Conservation (phyloP, 257 asterid genomes). For the Primulina huaijiensis region DNA sequence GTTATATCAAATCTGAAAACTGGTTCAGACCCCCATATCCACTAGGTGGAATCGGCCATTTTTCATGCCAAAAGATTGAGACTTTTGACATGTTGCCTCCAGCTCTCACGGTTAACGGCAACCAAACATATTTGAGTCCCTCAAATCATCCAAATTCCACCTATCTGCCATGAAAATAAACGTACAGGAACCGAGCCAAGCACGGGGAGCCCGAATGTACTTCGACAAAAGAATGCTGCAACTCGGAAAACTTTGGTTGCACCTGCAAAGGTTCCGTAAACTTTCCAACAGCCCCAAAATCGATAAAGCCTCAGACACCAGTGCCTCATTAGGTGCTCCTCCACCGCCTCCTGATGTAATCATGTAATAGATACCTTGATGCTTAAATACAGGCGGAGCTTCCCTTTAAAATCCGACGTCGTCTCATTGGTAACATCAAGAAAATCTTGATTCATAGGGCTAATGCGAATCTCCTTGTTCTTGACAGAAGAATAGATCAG, state of each 20-base stretch:
- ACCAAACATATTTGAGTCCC: conserved; percentile 42
- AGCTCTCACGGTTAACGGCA: conserved; percentile 36
- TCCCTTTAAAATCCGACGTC: conserved; percentile 42
- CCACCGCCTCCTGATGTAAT: conserved; percentile 52
- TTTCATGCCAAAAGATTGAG: conserved; percentile 45
- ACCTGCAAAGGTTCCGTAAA: conserved; percentile 43
- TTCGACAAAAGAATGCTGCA: conserved; percentile 42
- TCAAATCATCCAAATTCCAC: conserved; percentile 38
- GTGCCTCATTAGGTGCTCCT: conserved; percentile 51
- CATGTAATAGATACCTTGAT: conserved; percentile 33
- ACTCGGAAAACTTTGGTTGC: conserved; percentile 34
- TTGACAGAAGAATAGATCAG: conserved; percentile 38
- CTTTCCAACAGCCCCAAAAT: conserved; percentile 50
- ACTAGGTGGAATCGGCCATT: conserved; percentile 34
- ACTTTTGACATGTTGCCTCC: conserved; percentile 29
- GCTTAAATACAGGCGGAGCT: conserved; percentile 45
- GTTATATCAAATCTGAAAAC: background rate
- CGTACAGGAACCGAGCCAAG: conserved; percentile 28
- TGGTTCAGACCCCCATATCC: background rate
- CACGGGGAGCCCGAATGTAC: conserved; percentile 43
- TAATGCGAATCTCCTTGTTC: conserved; percentile 42
- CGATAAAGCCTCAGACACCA: conserved; percentile 41
- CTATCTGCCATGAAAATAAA: conserved; percentile 47
- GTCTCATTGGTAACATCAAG: conserved; percentile 31
- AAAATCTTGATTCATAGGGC: conserved; percentile 34